A percentile compares a stretch with the other conserved stretches of the same genome.
Evolutionary conservation across 352 stramenopile species (phyloP).

Genomic region (Pythium monospermum): DNA sequence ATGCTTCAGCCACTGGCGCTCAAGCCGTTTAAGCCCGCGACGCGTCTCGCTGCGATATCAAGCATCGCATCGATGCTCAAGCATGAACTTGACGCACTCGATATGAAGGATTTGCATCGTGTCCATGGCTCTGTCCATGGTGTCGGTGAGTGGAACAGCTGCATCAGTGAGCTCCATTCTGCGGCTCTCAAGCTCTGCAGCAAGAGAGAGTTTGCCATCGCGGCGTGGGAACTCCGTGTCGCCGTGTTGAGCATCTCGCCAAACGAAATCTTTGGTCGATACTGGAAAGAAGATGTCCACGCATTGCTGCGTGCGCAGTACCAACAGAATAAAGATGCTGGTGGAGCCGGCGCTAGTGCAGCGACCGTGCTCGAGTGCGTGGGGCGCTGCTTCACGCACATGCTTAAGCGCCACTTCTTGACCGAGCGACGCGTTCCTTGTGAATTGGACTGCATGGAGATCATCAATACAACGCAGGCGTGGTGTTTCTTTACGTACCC

Average conservation of each 20-base stretch:
- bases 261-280: conserved; percentile 59
- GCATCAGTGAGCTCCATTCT: conserved; percentile 55
- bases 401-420: conserved; percentile 47
- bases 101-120: conserved; percentile 10
- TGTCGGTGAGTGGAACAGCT: conserved; percentile 54
- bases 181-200: conserved; percentile 37
- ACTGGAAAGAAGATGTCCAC: conserved; percentile 67
- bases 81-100: conserved; percentile 32
- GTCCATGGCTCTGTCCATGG: conserved; percentile 24
- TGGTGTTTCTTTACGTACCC: conserved; percentile 70
- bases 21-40: conserved; percentile 45
- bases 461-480: conserved; percentile 76
- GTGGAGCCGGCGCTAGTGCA: conserved; percentile 10
- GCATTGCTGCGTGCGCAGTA: conserved; percentile 52
- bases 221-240: conserved; percentile 46
- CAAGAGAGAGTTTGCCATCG: conserved; percentile 38
- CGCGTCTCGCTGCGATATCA: conserved; percentile 35
- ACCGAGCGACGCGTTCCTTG: conserved; percentile 31
- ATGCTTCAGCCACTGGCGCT: conserved; percentile 37
- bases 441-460: conserved; percentile 68
- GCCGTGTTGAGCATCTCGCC: conserved; percentile 43
- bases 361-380: conserved; percentile 25
- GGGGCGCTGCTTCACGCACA: conserved; percentile 25
- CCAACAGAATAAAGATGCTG: conserved; percentile 60
- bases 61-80: conserved; percentile 37